phyloP scores from a whole-genome alignment of 1,284 basidiomycete species.

The Xerocomus alliaceus region DNA sequence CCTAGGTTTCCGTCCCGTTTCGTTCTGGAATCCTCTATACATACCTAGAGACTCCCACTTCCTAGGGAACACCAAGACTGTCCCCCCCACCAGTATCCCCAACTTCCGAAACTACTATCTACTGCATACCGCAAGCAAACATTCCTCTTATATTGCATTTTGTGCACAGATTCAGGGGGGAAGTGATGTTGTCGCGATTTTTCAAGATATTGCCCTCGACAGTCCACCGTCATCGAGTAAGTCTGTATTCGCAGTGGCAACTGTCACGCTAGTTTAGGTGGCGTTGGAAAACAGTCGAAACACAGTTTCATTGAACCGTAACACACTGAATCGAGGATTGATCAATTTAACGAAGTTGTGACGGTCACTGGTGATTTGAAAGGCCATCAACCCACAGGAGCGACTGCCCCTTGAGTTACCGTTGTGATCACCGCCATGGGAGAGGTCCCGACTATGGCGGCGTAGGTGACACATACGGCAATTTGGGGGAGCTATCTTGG shows the following conservation, averaged over 20 bases:
- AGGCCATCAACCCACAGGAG: neutral
- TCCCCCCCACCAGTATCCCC: neutral
- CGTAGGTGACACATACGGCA: neutral
- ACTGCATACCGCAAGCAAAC: neutral
- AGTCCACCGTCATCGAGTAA: neutral
- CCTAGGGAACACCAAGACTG: neutral
- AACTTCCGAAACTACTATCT: neutral
- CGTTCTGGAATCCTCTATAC: neutral
- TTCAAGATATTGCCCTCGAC: neutral
- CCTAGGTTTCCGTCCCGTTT: neutral
- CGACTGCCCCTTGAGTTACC: neutral
- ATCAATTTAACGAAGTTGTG: neutral
- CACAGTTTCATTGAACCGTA: neutral
- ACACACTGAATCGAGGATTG: neutral
- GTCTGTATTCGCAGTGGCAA: neutral
- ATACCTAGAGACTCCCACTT: neutral
- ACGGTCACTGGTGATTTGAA: neutral
- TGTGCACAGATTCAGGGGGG: conserved; percentile 9
- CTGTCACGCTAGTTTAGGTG: neutral
- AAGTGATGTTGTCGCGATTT: conserved; percentile 14
- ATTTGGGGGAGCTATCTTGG: neutral
- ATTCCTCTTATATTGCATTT: neutral
- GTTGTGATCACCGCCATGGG: neutral
- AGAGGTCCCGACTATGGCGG: neutral
- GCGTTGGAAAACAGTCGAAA: neutral